Base-by-base conservation (phyloP, 2,329 filamentous ascomycete genomes). In the Didymosphaeria variabile region DNA sequence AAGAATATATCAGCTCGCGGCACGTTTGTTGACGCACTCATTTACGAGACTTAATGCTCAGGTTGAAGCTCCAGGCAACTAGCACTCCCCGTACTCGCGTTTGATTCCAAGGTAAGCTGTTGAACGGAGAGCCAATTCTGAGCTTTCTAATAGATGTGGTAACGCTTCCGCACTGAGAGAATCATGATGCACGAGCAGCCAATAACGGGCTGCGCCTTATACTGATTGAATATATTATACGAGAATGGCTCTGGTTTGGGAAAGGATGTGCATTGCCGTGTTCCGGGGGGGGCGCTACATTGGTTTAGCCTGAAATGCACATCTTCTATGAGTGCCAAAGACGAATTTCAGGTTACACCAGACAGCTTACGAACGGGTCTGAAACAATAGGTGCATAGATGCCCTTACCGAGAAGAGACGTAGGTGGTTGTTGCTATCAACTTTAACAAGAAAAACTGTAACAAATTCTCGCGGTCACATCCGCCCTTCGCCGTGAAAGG, bases 121-220 rank as follows among this genome's bases (percentile, higher is more conserved):
- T 55, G 53, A 26, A 47, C 29, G 15, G 23, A 23, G 10, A 44
- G 50, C 21, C 23, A 40, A 12, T 32, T 32, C 8, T 23, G 51
- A 53, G 19, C 19, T 13, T 31, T 2, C 10, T 9, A n/a, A 21
- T 56, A 26, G 29, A 60, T 56, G 17, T 52, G 38, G 58, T 51
- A 60, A 60, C 26, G 58, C 58, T 52, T 60, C 58, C 58, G 58
- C 52, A 6, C n/a, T 19, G 46, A 52, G 34, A 44, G 15, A 15
- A 23, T 26, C 36, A 13, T 19, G 29, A 21, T 31, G 13, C 34
- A 42, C 7, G 19, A 10, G 15, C 15, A 38, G 17, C 57, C 50
- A 58, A 55, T 56, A 29, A 47, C 15, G 49, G 19, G 15, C 26
- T 19, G 13, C 5, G 4, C 13, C 31, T 45, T 58, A 58, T 53